phyloP scores from a whole-genome alignment of 2,329 filamentous ascomycete genomes.

The Exophiala phaeomuriformis region DNA sequence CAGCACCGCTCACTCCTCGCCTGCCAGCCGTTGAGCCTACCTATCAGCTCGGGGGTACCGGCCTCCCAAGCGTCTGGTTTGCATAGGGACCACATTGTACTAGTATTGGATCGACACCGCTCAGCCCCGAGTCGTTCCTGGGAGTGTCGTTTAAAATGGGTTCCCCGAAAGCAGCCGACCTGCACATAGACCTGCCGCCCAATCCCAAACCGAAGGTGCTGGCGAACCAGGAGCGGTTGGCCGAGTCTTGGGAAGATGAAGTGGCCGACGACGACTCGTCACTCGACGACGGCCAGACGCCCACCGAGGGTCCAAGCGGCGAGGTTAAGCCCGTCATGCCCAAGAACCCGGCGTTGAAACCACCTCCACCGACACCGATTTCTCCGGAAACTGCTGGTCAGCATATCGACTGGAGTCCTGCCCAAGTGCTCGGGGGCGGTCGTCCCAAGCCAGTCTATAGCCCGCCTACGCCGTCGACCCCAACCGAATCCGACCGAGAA shows the following conservation, averaged over 20 bases:
- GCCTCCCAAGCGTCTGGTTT: too few relatives aligned
- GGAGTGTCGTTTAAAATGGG: constrained; percentile 8
- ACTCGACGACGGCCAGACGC: constrained; percentile 16
- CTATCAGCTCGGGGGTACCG: too few relatives aligned
- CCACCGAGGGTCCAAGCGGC: constrained; percentile 15
- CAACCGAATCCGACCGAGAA: constrained; percentile 14
- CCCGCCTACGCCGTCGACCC: constrained; percentile 12
- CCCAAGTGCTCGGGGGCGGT: constrained; percentile 21
- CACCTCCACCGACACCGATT: constrained; percentile 62
- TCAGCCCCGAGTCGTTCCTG: too few relatives aligned
- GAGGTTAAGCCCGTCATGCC: constrained; percentile 15
- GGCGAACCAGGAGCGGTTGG: constrained; percentile 39
- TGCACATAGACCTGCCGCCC: constrained; percentile 22
- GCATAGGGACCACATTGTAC: too few relatives aligned
- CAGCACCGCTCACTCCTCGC: too few relatives aligned
- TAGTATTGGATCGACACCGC: too few relatives aligned
- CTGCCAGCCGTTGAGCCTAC: too few relatives aligned
- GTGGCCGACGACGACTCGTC: constrained; percentile 16
- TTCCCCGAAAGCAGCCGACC: constrained; percentile 14
- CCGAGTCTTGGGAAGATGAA: constrained; percentile 62
- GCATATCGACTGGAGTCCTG: constrained; percentile 21
- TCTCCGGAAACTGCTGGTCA: constrained; percentile 34
- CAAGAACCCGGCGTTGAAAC: constrained; percentile 29
- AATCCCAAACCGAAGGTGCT: constrained; percentile 24
- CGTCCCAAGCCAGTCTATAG: constrained; percentile 14